Evolutionary conservation across 2,329 filamentous ascomycete genomes (phyloP), one percentile per base, ranked within the genome.

Genomic region (Trichoderma hamatum): DNA sequence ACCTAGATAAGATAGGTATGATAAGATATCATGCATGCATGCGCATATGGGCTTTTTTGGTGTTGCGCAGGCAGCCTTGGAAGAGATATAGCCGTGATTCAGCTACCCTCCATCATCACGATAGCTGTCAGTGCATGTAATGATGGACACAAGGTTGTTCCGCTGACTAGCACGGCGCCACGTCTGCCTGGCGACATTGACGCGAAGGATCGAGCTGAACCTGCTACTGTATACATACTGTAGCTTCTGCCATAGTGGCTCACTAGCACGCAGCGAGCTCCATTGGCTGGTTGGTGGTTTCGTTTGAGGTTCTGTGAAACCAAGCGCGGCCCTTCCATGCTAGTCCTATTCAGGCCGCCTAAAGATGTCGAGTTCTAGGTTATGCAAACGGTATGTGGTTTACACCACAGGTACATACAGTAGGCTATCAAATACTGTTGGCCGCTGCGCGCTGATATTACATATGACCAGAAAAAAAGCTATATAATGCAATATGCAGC

Each of bases 121-220:
- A 32, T 30, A 55, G 52, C 52, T 49, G 46, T 49, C 28, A 32
- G 26, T 32, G 52, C 52, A 43, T 43, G 39, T 32, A 55, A 30
- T 10, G 26, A 30, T 28, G 14, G 11, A 58, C 14, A 36, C 32
- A 58, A 58, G 56, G 39, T 59, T n/a, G 30, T 24, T 30, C 30
- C 21, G 32, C 28, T 34, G 21, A 24, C 30, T 43, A 59, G 56
- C 21, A 59, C 10, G 11, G 26, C 36, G 56, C 34, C 36, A 67
- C 36, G 39, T 59, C 28, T 67, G 52, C 39, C 52, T 67, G 39
- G 63, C 63, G 16, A 36, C 39, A 28, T 67, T 59, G n/a, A 43
- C 10, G 21, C 63, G 52, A 51, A 64, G 61, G 49, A 64, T 64
- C 9, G 28, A 67, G 63, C 54, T 51, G 52, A 58, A 21, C 26